Conservation (phyloP, 1,284 basidiomycete genomes). For the Singerocomus inundabilis region DNA sequence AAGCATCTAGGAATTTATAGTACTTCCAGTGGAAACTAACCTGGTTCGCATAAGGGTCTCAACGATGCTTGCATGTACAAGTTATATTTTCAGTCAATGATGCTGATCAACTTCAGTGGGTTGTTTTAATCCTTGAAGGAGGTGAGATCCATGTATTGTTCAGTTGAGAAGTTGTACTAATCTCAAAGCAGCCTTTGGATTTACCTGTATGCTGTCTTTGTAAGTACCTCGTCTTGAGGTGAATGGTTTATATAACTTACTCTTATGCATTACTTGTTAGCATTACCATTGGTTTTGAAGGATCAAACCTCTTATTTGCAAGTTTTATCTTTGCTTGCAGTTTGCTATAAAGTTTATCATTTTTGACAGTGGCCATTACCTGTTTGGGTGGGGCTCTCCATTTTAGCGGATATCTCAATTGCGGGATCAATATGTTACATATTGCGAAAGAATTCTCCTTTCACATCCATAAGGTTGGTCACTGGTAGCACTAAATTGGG, state of each 20-base stretch:
- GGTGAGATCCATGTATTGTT: conserved; percentile 8
- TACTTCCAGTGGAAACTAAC: conserved; percentile 10
- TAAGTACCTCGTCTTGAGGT: conserved; percentile 10
- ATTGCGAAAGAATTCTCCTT: conserved; percentile 5
- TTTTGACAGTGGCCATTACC: conserved; percentile 18
- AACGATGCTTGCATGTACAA: conserved; percentile 22
- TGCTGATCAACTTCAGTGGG: conserved; percentile 12
- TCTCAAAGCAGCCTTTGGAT: conserved; percentile 26
- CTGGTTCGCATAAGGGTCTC: background rate
- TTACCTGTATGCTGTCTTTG: conserved; percentile 37
- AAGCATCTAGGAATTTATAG: background rate
- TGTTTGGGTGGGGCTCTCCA: conserved; percentile 23
- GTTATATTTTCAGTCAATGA: background rate
- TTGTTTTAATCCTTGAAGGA: conserved; percentile 22
- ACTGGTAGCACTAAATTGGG: background rate
- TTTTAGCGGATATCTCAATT: conserved; percentile 22
- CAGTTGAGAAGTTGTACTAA: background rate
- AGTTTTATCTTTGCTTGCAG: background rate
- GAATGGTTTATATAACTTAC: background rate
- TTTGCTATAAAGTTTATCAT: background rate
- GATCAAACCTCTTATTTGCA: background rate
- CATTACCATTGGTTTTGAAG: background rate
- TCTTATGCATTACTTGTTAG: conserved; percentile 1
- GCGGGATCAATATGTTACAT: conserved; percentile 20
- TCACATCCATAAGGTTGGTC: conserved; percentile 13